Evolutionary conservation across 371 early-diverging fungal species (phyloP).

Genomic region (Sporodiniella umbellata): DNA sequence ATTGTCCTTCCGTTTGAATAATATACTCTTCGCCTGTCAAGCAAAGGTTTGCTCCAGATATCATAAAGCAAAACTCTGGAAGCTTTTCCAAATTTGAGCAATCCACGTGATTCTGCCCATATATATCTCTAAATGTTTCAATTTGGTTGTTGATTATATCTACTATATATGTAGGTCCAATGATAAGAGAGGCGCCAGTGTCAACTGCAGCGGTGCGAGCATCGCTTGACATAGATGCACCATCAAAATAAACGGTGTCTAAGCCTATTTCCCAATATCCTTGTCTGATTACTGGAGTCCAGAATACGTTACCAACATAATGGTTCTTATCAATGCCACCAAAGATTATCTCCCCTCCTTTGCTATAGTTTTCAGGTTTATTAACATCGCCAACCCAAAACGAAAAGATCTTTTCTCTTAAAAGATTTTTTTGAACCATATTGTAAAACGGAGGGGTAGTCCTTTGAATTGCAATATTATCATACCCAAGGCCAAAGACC

Average conservation of each 20-base stretch:
- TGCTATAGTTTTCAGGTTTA: constrained; percentile 54
- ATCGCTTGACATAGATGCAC: constrained; percentile 52
- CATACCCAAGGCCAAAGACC: constrained; percentile 87
- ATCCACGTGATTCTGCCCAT: constrained; percentile 85
- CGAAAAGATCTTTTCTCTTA: constrained; percentile 80
- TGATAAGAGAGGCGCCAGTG: constrained; percentile 83
- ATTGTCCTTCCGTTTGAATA: constrained; percentile 75
- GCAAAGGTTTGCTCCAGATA: constrained; percentile 70
- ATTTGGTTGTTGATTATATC: constrained; percentile 81
- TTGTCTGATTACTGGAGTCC: constrained; percentile 81
- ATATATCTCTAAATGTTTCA: constrained; percentile 86
- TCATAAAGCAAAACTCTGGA: constrained; percentile 74
- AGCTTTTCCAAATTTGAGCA: constrained; percentile 63
- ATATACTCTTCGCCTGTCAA: constrained; percentile 67
- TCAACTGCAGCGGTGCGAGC: constrained; percentile 75
- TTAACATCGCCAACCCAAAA: constrained; percentile 70
- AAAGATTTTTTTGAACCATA: constrained; percentile 71
- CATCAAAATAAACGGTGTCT: constrained; percentile 69
- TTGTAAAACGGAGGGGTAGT: constrained; percentile 92
- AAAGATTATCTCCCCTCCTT: constrained; percentile 83
- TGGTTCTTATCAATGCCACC: constrained; percentile 76
- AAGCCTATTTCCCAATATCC: constrained; percentile 95
- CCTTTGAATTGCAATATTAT: constrained; percentile 80
- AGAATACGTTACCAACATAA: constrained; percentile 72
- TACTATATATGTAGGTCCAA: constrained; percentile 73